These are phyloP conservation scores for Rhodotorula taiwanensis DNA, from an alignment of 768 basidiomycete species.

Conservation along the genomic window DNA sequence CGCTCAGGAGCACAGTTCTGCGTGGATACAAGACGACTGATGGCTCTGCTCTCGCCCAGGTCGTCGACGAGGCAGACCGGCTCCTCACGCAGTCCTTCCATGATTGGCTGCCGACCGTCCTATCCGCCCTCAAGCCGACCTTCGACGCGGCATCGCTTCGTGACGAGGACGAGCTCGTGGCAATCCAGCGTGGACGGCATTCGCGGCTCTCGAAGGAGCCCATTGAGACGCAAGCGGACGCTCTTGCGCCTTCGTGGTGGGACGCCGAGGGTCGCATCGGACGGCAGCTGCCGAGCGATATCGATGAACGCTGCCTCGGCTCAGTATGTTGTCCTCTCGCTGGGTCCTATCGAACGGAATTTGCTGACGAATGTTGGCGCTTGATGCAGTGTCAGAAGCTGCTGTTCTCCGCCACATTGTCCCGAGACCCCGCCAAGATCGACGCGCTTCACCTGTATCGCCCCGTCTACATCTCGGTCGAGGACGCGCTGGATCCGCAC, in stretches of 20 bases:
- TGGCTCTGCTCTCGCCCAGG: constrained; percentile 48
- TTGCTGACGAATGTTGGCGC: too few relatives aligned
- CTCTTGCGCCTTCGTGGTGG: constrained; percentile 55
- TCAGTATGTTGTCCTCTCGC: too few relatives aligned
- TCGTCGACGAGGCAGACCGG: constrained; percentile 97
- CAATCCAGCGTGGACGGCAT: background rate
- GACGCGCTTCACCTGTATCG: constrained; percentile 67
- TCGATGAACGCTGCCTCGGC: constrained; percentile 50
- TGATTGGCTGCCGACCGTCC: constrained; percentile 80
- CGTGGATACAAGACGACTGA: background rate
- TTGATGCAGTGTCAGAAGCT: constrained; percentile 73
- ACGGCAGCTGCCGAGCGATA: constrained; percentile 48
- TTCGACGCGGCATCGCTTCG: constrained; percentile 39
- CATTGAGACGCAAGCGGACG: too few relatives aligned
- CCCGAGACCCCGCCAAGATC: constrained; percentile 87
- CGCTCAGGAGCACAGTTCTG: constrained; percentile 37
- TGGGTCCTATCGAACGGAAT: too few relatives aligned
- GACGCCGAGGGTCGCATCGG: constrained; percentile 43
- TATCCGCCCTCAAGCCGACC: constrained; percentile 59
- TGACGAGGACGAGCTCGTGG: background rate
- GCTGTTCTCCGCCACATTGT: constrained; percentile 91
- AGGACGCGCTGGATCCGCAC: constrained; percentile 46
- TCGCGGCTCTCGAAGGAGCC: too few relatives aligned
- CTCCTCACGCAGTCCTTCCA: constrained; percentile 91
- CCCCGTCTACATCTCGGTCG: constrained; percentile 84